A percentile compares a stretch with the other conserved stretches of the same genome.
These are phyloP conservation scores for Epichloe baconii DNA, from an alignment of 2,329 filamentous ascomycete genomes.

Conservation along the genomic window DNA sequence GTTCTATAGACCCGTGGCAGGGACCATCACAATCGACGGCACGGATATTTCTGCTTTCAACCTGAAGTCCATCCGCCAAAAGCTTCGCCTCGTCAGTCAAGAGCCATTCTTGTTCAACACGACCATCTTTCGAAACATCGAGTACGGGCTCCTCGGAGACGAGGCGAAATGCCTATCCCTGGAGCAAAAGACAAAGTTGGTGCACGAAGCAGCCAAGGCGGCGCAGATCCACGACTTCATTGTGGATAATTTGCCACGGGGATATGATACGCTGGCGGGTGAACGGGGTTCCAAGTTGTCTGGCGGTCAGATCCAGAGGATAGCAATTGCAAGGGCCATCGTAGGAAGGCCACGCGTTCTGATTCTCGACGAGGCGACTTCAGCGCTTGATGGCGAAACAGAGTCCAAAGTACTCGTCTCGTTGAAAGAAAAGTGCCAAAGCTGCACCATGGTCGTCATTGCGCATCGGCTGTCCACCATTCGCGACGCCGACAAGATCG, in stretches of 20 bases:
- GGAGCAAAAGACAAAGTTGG: too few species aligned
- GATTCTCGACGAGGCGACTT: constrained; percentile 69
- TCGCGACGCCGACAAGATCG: constrained; percentile 49
- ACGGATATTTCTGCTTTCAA: too few species aligned
- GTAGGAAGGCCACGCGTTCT: constrained; percentile 54
- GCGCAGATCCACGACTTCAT: background rate
- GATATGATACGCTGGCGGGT: background rate
- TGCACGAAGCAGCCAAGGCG: background rate
- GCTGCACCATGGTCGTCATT: constrained; percentile 54
- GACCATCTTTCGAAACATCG: background rate
- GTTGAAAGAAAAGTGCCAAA: constrained; percentile 12
- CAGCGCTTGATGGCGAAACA: constrained; percentile 59
- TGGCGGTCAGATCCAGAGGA: background rate
- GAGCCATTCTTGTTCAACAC: background rate
- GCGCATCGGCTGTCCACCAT: constrained; percentile 48
- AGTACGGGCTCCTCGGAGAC: background rate
- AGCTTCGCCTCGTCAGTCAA: background rate
- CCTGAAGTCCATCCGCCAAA: too few species aligned
- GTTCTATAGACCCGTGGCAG: too few species aligned
- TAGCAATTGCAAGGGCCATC: too few species aligned
- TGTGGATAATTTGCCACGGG: background rate
- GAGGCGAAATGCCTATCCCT: too few species aligned
- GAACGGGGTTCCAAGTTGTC: background rate
- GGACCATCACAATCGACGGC: too few species aligned
- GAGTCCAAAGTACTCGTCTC: constrained; percentile 39